Conservation (phyloP, 2,329 filamentous ascomycete species). For the Emericellopsis cladophorae region DNA sequence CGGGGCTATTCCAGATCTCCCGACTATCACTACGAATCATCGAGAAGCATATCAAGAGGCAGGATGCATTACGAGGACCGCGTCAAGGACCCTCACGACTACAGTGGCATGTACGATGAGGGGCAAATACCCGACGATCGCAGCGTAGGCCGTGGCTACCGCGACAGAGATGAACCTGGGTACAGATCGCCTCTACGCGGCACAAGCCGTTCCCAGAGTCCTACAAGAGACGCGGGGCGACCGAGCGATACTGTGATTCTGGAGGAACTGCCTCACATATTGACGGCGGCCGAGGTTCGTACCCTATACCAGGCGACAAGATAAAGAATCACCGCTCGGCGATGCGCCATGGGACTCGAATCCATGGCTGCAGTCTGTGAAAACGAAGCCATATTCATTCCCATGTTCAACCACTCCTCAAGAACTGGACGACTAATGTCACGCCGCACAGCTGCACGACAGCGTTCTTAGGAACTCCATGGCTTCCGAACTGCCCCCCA, state of each 20-base stretch:
- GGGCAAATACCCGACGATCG: constrained; percentile 16
- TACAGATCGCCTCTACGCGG: constrained; percentile 13
- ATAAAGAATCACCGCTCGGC: background rate
- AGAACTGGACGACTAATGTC: constrained; percentile 9
- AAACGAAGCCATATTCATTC: background rate
- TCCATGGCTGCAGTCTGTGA: background rate
- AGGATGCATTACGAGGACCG: constrained; percentile 4
- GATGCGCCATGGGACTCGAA: background rate
- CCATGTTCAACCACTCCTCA: too few relatives aligned
- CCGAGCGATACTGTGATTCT: constrained; percentile 41
- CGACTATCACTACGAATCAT: constrained; percentile 21
- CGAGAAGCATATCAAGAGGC: constrained; percentile 10
- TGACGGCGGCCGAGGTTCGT: constrained; percentile 39
- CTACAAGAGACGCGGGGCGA: constrained; percentile 21
- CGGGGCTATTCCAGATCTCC: constrained; percentile 31
- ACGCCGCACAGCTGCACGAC: constrained; percentile 19
- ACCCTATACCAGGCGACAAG: background rate
- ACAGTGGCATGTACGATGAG: constrained; percentile 25
- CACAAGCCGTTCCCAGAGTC: constrained; percentile 20
- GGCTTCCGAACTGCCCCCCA: constrained; percentile 19
- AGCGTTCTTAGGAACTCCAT: constrained; percentile 19
- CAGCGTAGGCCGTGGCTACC: constrained; percentile 8
- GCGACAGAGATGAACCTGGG: constrained; percentile 6
- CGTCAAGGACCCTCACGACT: constrained; percentile 11
- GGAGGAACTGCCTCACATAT: constrained; percentile 35